phyloP scores from a whole-genome alignment of 2,329 filamentous ascomycete species.

The Colletotrichum liaoningense region DNA sequence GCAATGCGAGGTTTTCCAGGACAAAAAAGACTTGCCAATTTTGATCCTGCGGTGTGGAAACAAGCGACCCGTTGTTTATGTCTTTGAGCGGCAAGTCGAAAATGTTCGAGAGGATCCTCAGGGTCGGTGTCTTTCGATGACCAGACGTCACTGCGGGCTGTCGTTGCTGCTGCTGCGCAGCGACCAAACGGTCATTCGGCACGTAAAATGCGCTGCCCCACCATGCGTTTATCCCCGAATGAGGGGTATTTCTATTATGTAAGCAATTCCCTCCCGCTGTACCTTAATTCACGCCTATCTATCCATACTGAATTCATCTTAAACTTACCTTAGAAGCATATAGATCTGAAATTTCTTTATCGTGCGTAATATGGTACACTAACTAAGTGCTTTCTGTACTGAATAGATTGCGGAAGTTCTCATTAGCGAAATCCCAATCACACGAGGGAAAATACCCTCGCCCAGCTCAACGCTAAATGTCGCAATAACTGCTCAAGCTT shows the following conservation, averaged over 20 bases:
- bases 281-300: background rate
- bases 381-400: too few species aligned
- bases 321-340: background rate
- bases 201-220: slow-evolving; percentile 20
- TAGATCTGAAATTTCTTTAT: background rate
- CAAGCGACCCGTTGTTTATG: slow-evolving; percentile 29
- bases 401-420: background rate
- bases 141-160: slow-evolving; percentile 29
- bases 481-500: background rate
- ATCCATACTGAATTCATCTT: too few species aligned
- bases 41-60: slow-evolving; percentile 26
- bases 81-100: slow-evolving; percentile 21
- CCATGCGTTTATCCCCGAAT: slow-evolving; percentile 20
- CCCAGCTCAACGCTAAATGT: background rate
- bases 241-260: slow-evolving; percentile 29
- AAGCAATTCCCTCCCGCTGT: background rate
- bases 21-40: background rate
- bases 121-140: background rate
- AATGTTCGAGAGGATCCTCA: slow-evolving; percentile 3
- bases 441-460: too few species aligned
- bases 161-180: slow-evolving; percentile 6
- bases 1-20: background rate
- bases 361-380: background rate
- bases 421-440: too few species aligned
- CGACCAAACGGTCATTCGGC: slow-evolving; percentile 18